phyloP scores from a whole-genome alignment of 2,329 filamentous ascomycete genomes.

The Fusarium sulawesiense region DNA sequence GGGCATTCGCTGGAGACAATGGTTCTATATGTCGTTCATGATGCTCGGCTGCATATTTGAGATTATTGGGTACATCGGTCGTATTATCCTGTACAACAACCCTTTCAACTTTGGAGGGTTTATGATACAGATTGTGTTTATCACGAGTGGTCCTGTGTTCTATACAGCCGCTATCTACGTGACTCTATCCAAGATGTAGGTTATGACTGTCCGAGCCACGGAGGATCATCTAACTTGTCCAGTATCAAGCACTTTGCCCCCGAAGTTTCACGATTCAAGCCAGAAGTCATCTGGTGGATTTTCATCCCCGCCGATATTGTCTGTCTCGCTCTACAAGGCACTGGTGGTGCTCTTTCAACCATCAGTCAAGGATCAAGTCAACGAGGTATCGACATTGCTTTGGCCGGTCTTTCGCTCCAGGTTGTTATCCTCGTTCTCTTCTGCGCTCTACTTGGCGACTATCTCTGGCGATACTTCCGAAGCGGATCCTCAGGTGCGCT shows the following conservation, averaged over 20 bases:
- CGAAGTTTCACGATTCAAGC: conserved; percentile 55
- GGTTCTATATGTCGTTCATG: conserved; percentile 62
- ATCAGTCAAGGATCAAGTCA: conserved; percentile 58
- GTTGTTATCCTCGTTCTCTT: conserved; percentile 67
- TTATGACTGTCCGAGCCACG: accelerated
- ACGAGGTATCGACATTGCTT: conserved; percentile 52
- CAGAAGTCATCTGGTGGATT: conserved; percentile 56
- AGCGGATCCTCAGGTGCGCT: conserved; percentile 31
- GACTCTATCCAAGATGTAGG: conserved; percentile 60
- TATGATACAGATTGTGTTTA: conserved; percentile 67
- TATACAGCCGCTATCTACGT: conserved; percentile 73
- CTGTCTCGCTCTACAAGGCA: conserved; percentile 66
- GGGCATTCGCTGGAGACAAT: conserved; percentile 56
- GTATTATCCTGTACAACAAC: conserved; percentile 66
- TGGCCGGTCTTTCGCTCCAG: conserved; percentile 68
- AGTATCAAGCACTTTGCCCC: conserved; percentile 56
- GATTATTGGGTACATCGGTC: conserved; percentile 71
- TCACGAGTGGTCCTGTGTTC: conserved; percentile 56
- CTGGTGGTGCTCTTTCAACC: conserved; percentile 64
- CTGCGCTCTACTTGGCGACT: conserved; percentile 59
- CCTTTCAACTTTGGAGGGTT: conserved; percentile 69
- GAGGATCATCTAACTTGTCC: not conserved
- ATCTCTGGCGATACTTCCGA: conserved; percentile 56
- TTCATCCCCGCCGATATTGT: conserved; percentile 66
- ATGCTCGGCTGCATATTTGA: conserved; percentile 66